Evolutionary conservation across 2,329 filamentous ascomycete genomes (phyloP), one percentile per base, ranked within the genome.

Genomic region (Grosmannia huntii): DNA sequence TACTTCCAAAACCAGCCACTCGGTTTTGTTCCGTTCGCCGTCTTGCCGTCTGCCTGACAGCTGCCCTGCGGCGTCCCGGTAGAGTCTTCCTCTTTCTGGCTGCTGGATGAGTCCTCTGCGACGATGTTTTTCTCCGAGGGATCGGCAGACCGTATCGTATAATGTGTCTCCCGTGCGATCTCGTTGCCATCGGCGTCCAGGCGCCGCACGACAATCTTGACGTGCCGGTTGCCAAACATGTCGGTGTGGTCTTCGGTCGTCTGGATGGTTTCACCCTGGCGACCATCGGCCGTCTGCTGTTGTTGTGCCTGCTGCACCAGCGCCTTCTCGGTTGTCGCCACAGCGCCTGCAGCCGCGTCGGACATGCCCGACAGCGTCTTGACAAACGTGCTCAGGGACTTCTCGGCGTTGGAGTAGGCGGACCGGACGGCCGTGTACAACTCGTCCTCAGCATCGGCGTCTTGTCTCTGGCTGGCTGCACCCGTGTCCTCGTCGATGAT

Each of bases 1-100:
- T 55, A 73, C 61, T 72, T 74, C 72, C 72, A 73, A 48, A 75
- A 73, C 72, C 73, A 75, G 4, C 71, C 68, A 46, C 68, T 67
- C 14, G 31, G 28, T 23, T 66, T 59, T n/a, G 63, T 44, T 12
- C 60, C 38, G 57, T 16, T 23, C 56, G n/a, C 2, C 25, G 41
- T n/a, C 57, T 49, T 63, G 31, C 55, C 59, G 33, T 57, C 53
- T 23, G 60, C 58, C 16, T 53, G 27, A 25, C 14, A 38, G 46
- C n/a, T 64, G 31, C 57, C 25, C 25, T 57, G 51, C 52, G 56
- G 48, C 44, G 44, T 36, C 14, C n/a, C 11, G 27, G 50, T 44
- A 9, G 14, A 10, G 7, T 51, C 25, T 3, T 14, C 52, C 9
- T 19, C 33, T 33, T 23, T 19, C 27, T 56, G 23, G 33, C 31